These are phyloP conservation scores for Synchytrium microbalum DNA, from an alignment of 371 early-diverging fungal genomes.

Conservation along the genomic window DNA sequence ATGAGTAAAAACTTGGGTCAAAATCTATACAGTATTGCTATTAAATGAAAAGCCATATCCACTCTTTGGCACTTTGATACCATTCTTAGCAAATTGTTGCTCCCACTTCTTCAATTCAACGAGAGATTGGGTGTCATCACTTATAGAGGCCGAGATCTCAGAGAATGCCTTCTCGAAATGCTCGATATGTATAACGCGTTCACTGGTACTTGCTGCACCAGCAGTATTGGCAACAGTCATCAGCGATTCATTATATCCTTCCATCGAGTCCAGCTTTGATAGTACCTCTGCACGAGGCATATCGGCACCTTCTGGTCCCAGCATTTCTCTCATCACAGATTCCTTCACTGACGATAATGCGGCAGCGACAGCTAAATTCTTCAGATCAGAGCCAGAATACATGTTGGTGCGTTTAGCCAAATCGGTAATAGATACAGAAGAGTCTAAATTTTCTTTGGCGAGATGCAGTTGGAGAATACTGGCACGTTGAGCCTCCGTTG, in stretches of 20 bases:
- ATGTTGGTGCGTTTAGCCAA: constrained; percentile 59
- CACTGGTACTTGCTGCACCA: constrained; percentile 4
- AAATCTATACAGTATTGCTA: too few species aligned
- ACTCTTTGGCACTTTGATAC: too few species aligned
- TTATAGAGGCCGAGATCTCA: constrained; percentile 75
- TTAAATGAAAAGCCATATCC: too few species aligned
- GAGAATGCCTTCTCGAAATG: constrained; percentile 77
- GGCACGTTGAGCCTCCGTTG: constrained; percentile 70
- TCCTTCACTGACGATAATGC: constrained; percentile 39
- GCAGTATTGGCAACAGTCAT: background rate
- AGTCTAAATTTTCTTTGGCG: constrained; percentile 49
- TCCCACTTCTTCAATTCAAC: constrained; percentile 86
- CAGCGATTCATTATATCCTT: constrained; percentile 16
- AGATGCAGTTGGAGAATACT: constrained; percentile 76
- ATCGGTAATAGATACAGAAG: constrained; percentile 10
- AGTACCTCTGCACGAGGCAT: constrained; percentile 13
- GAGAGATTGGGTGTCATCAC: constrained; percentile 78
- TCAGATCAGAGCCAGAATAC: constrained; percentile 97
- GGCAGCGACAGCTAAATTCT: constrained; percentile 94
- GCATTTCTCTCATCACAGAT: constrained; percentile 11
- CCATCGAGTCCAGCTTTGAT: constrained; percentile 14
- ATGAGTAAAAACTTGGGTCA: too few species aligned
- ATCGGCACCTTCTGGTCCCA: constrained; percentile 1
- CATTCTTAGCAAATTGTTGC: constrained; percentile 65
- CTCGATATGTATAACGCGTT: constrained; percentile 30